Base-by-base conservation (phyloP, 2,329 filamentous ascomycete species). In the Fusarium sp. region DNA sequence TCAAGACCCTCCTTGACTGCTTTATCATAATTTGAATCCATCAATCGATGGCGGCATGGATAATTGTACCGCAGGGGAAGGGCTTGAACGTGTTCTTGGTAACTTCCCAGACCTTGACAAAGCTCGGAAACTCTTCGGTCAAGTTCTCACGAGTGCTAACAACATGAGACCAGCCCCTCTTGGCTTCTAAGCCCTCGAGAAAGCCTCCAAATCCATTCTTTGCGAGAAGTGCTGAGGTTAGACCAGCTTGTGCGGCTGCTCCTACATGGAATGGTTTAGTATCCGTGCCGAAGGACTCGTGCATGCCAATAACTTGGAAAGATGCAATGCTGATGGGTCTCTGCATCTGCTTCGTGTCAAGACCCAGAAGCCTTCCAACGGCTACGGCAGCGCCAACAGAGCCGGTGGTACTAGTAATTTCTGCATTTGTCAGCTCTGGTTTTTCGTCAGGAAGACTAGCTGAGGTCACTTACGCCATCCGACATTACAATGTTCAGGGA, bases 221-320 rank as follows among this genome's bases (percentile, higher is more conserved):
- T 3, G 55, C 55, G 8, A 58, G 48, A 1, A 58, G 15, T 15
- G 48, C 55, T 22, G 55, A 54, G 7, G 39, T 42, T 4, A 58
- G 38, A 31, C 55, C 48, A 15, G 38, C 55, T 17, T 58, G 28
- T 43, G 55, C 55, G 8, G 55, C 48, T 5, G 38, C 48, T 7
- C 48, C 48, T 22, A 58, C 48, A 9, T 54, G 55, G 38, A 54
- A 58, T 13, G 55, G 55, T 3, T 58, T 58, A 2, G 55, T 58
- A 13, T 58, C 48, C 13, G 55, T 58, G 5, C 48, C 48, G 6
- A 44, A 58, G 0, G 48, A 58, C 15, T 44, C 55, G 5, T 58
- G 48, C 55, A 54, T 58, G 3, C 55, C 55, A 9, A 54, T 58
- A 15, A 54, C 48, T 15, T 58, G 55, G 15, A 58, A 22, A 2